Base-by-base conservation (phyloP, 208 protist species). In the Trypanosoma platydactyli region DNA sequence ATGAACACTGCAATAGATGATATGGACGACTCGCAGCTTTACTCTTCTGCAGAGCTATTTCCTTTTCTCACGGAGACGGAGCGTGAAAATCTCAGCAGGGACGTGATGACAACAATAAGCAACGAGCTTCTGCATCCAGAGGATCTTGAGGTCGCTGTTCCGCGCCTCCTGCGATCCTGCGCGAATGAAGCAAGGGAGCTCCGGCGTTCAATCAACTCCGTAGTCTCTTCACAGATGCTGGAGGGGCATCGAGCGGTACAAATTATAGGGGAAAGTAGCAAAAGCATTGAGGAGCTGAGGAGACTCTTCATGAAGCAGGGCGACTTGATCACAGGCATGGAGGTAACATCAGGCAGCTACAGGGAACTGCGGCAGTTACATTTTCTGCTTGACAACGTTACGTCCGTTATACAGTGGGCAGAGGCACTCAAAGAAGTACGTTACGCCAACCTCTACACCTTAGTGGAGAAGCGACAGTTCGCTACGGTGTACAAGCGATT, bases 381-480 rank as follows among this genome's bases (percentile, higher is more conserved):
- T 68, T 78, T 81, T 59, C 65, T 94, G 41, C 87, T 87, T 25
- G 84, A 89, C 44, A 96, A 96, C 60, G 81, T 96, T 9, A 69
- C 62, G 27, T 77, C 87, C 52, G 84, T 96, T 33, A 87, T 96
- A 46, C 52, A 89, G 51, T 96, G 90, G 88, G 81, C 86, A 0
- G 68, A 84, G 44, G 85, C 87, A 22, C 73, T 96, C 20, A 90
- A 89, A 46, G 85, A 92, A 60, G 83, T 96, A 27, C 90, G 82
- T 25, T 88, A 91, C 75, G 79, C 76, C 30, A 79, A 91, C 57
- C 54, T 94, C 18, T 91, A 84, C 68, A 51, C 38, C 5, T 61
- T 88, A 56, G 79, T 92, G 12, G 75, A 91, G 65, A 46, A 88
- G 58, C 63, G 76, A 46, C 68, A 84, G 30, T 94, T 94, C 57